Conservation (phyloP, 2,329 filamentous ascomycete species). For the Cryphonectria radicalis region DNA sequence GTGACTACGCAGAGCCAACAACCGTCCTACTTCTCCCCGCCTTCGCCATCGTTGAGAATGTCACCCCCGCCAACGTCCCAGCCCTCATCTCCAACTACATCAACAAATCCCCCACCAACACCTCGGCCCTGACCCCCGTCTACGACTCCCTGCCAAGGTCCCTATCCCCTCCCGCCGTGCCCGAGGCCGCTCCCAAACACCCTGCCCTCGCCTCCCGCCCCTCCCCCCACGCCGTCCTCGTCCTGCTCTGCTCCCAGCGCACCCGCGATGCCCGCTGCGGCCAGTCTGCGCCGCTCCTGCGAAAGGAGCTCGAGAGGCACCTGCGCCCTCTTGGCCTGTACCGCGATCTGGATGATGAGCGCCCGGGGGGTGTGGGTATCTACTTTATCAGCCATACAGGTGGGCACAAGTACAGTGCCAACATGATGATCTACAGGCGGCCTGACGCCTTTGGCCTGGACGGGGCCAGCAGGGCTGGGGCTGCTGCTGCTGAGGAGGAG, state of each 20-base stretch:
- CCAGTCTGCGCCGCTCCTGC: conserved; percentile 88
- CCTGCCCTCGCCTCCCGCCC: conserved; percentile 54
- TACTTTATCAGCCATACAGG: conserved; percentile 97
- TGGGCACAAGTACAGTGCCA: conserved; percentile 94
- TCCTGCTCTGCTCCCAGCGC: conserved; percentile 91
- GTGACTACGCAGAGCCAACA: conserved; percentile 70
- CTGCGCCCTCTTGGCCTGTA: conserved; percentile 82
- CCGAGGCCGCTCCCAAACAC: conserved; percentile 37
- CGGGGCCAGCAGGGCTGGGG: conserved; percentile 41
- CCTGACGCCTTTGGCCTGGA: conserved; percentile 62
- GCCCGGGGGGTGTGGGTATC: conserved; percentile 90
- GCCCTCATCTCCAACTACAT: conserved; percentile 73
- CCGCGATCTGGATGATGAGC: conserved; percentile 84
- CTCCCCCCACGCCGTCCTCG: conserved; percentile 82
- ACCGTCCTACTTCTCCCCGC: conserved; percentile 83
- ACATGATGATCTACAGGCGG: conserved; percentile 87
- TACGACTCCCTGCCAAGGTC: conserved; percentile 42
- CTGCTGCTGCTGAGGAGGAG: conserved; percentile 20
- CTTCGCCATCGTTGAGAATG: conserved; percentile 81
- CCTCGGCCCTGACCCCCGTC: conserved; percentile 57
- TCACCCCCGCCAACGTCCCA: conserved; percentile 75
- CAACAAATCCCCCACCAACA: conserved; percentile 74
- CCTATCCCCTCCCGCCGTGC: conserved; percentile 34
- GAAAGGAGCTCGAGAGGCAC: conserved; percentile 86
- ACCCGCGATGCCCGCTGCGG: conserved; percentile 96